Conservation (phyloP, 139 green algal species). For the Gonium pectorale region DNA sequence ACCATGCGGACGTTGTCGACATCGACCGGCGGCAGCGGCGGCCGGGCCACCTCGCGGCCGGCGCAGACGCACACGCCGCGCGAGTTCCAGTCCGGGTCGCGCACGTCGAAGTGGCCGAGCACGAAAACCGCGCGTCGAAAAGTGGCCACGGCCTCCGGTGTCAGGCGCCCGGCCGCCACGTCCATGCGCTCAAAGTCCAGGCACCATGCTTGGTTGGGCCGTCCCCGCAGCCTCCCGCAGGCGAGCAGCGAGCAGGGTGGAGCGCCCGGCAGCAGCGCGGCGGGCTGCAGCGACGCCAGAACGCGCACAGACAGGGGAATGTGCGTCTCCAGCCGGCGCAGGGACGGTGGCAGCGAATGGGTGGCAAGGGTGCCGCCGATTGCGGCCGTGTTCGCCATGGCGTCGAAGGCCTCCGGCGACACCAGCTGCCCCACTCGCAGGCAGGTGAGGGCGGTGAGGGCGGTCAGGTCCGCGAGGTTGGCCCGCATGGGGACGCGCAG, state of each 20-base stretch:
- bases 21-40: too few relatives aligned
- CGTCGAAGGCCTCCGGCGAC: neutral
- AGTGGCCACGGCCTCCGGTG: neutral
- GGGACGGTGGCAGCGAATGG: neutral
- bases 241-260: neutral
- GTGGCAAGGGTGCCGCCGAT: too few relatives aligned
- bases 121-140: neutral
- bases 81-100: too few relatives aligned
- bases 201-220: neutral
- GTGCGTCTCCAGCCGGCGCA: neutral
- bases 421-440: neutral
- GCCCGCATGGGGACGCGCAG: neutral
- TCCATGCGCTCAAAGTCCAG: neutral
- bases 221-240: neutral
- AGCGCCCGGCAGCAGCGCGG: neutral
- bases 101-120: too few relatives aligned
- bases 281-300: neutral
- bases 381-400: neutral
- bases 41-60: too few relatives aligned
- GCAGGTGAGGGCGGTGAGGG: neutral
- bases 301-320: neutral
- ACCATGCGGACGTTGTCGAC: too few relatives aligned
- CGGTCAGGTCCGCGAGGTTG: neutral
- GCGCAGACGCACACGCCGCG: too few relatives aligned
- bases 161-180: neutral